Conservation (phyloP, 257 asterid genomes). For the Nicotiana tabacum region DNA sequence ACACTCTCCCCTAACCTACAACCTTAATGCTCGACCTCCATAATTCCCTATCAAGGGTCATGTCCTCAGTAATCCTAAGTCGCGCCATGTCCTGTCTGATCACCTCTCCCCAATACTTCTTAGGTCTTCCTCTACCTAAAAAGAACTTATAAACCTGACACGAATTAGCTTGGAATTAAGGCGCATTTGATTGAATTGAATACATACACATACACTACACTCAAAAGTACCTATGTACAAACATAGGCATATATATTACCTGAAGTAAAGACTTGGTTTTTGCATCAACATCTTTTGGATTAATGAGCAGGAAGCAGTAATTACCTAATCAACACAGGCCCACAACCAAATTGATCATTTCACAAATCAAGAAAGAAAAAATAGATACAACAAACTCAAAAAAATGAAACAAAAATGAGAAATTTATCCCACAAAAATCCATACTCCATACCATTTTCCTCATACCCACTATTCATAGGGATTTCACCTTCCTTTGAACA, state of each 20-base stretch:
- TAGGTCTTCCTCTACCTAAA: too few species aligned
- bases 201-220: not conserved
- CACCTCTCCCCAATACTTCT: too few species aligned
- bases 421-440: not conserved
- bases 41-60: too few species aligned
- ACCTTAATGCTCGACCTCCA: too few species aligned
- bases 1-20: too few species aligned
- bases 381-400: not conserved
- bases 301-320: slow-evolving; percentile 51
- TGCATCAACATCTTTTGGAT: slow-evolving; percentile 56
- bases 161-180: not conserved
- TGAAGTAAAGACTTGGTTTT: slow-evolving; percentile 48
- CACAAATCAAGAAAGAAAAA: not conserved
- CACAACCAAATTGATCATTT: slow-evolving; percentile 3
- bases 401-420: not conserved
- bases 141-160: not conserved
- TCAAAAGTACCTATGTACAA: not conserved
- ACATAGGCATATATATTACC: slow-evolving; percentile 30
- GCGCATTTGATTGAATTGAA: not conserved
- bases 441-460: slow-evolving; percentile 40
- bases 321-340: slow-evolving; percentile 30
- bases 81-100: too few species aligned
- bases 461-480: slow-evolving; percentile 15
- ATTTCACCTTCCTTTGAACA: slow-evolving; percentile 7
- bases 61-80: too few species aligned